Conservation (phyloP, 2,329 filamentous ascomycete genomes). For the Arthrobotrys iridis region DNA sequence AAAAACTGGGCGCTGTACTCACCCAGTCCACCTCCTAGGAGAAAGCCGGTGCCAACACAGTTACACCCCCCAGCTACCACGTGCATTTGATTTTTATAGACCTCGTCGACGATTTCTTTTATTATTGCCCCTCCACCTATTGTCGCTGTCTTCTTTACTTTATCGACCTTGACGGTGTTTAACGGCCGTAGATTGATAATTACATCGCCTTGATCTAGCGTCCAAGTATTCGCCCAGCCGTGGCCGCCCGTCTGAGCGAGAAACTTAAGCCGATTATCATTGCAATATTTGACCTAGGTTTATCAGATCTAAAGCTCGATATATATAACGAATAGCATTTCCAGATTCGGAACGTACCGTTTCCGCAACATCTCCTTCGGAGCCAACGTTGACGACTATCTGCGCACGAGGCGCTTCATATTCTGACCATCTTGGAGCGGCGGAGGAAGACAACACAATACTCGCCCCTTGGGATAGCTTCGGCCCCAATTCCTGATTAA, state of each 20-base stretch:
- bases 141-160: constrained; percentile 39
- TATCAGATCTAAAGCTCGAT: constrained; percentile 8
- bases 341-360: constrained; percentile 7
- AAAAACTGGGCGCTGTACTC: not conserved
- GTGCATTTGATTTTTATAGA: constrained; percentile 44
- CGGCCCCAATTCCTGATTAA: constrained; percentile 19
- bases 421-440: constrained; percentile 39
- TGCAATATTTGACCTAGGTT: constrained; percentile 52
- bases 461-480: constrained; percentile 28
- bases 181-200: constrained; percentile 52
- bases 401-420: constrained; percentile 34
- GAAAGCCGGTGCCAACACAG: constrained; percentile 39
- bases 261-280: constrained; percentile 34
- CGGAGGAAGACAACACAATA: constrained; percentile 46
- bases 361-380: constrained; percentile 41
- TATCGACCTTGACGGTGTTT: constrained; percentile 46
- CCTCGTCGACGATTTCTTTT: constrained; percentile 52
- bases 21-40: constrained; percentile 49
- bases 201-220: constrained; percentile 34
- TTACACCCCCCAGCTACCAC: constrained; percentile 43
- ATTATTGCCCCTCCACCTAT: constrained; percentile 55
- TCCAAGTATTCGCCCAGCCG: constrained; percentile 50
- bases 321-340: not conserved
- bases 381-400: constrained; percentile 37
- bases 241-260: constrained; percentile 48